Conservation (phyloP, 2,329 filamentous ascomycete genomes). For the Fusarium zealandicum region DNA sequence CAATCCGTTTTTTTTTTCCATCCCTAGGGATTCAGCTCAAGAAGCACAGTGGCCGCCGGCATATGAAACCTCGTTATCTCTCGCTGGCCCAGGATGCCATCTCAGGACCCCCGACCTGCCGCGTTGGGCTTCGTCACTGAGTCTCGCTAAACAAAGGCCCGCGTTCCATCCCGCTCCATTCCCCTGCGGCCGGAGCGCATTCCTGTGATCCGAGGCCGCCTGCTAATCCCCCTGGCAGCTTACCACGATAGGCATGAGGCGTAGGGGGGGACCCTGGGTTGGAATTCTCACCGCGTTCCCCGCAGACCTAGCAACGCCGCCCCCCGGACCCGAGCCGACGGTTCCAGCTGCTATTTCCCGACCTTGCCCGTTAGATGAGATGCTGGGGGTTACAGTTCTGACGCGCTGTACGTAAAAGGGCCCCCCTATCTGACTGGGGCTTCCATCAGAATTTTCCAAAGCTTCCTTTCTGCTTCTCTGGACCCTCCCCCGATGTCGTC, state of each 20-base stretch:
- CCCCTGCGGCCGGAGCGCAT: constrained; percentile 1
- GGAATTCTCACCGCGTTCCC: constrained; percentile 3
- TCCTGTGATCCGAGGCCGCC: constrained; percentile 24
- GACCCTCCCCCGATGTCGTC: constrained; percentile 16
- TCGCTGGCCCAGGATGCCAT: constrained; percentile 2
- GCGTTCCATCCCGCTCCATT: constrained; percentile 18
- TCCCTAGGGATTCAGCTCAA: constrained; percentile 7
- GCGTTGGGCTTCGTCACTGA: background rate
- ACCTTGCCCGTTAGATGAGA: constrained; percentile 7
- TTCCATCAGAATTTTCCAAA: constrained; percentile 25
- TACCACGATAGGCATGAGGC: constrained; percentile 20
- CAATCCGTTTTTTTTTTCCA: constrained; percentile 8
- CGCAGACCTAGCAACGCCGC: constrained; percentile 9
- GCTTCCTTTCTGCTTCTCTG: constrained; percentile 26
- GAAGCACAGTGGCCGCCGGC: constrained; percentile 8
- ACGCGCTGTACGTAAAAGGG: constrained; percentile 17
- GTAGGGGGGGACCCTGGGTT: background rate
- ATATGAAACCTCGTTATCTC: constrained; percentile 27
- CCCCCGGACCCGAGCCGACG: constrained; percentile 34
- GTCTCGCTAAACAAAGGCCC: constrained; percentile 9
- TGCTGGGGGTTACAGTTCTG: constrained; percentile 8
- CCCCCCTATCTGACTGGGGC: constrained; percentile 19
- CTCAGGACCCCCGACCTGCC: constrained; percentile 1
- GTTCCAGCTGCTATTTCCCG: constrained; percentile 27
- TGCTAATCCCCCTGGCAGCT: constrained; percentile 6